Evolutionary conservation across 768 basidiomycete species (phyloP).

Genomic region (Crepidotus variabilis): DNA sequence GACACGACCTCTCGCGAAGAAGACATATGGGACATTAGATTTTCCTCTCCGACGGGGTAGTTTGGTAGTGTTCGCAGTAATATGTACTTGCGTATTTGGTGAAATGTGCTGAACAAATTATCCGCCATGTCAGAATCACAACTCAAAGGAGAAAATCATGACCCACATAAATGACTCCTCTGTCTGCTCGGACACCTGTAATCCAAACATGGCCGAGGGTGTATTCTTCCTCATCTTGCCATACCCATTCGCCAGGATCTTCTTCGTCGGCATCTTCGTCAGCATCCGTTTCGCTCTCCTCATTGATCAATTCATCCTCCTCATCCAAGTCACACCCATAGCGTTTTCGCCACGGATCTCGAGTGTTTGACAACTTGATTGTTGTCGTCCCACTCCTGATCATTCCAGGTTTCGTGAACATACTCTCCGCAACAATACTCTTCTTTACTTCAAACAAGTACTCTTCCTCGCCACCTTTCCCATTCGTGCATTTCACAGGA

Average conservation of each 20-base stretch:
- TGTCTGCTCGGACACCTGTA: slow-evolving; percentile 33
- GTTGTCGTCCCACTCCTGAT: slow-evolving; percentile 47
- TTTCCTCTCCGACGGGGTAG: slow-evolving; percentile 51
- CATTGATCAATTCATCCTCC: slow-evolving; percentile 26
- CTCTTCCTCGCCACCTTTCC: slow-evolving; percentile 29
- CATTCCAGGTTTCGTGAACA: slow-evolving; percentile 43
- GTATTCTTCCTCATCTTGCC: slow-evolving; percentile 70
- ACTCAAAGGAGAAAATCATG: not conserved
- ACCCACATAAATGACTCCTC: slow-evolving; percentile 66
- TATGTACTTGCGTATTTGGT: slow-evolving; percentile 50
- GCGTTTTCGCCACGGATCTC: slow-evolving; percentile 41
- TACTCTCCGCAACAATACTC: slow-evolving; percentile 36
- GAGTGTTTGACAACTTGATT: slow-evolving; percentile 47
- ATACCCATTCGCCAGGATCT: slow-evolving; percentile 51
- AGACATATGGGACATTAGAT: slow-evolving; percentile 61
- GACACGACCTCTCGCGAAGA: slow-evolving; percentile 46
- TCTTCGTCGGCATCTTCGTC: slow-evolving; percentile 15
- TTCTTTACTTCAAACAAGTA: slow-evolving; percentile 64
- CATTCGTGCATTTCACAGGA: slow-evolving; percentile 12
- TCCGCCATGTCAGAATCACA: slow-evolving; percentile 3
- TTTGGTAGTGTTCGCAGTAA: slow-evolving; percentile 53
- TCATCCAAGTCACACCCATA: slow-evolving; percentile 13
- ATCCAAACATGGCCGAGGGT: slow-evolving; percentile 59
- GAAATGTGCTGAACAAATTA: slow-evolving; percentile 45
- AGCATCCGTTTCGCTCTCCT: slow-evolving; percentile 5